Percentiles rank a stretch among this genome's conserved stretches.
Evolutionary conservation across 1,139 yeast species (phyloP).

Genomic region (Pichia sp.): DNA sequence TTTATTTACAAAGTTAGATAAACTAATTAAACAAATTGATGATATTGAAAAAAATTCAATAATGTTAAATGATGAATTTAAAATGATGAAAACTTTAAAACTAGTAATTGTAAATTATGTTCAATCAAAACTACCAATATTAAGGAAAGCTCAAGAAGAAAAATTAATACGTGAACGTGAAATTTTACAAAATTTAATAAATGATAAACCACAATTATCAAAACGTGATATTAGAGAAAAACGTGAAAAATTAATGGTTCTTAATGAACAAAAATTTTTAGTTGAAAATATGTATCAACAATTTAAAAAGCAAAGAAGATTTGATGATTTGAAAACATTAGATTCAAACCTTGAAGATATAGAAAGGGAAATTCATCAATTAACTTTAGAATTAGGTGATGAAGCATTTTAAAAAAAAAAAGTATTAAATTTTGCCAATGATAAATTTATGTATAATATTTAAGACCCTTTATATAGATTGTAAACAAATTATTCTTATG

Average conservation of each 20-base stretch:
- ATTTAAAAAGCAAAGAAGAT: slow-evolving; percentile 60
- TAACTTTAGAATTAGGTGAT: slow-evolving; percentile 57
- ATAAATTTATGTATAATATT: too few relatives aligned
- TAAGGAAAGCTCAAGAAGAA: slow-evolving; percentile 34
- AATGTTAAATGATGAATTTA: slow-evolving; percentile 23
- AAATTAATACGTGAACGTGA: slow-evolving; percentile 15
- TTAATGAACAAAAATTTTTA: slow-evolving; percentile 75
- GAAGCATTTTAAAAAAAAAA: slow-evolving; percentile 40
- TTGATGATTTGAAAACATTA: slow-evolving; percentile 68
- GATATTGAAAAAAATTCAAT: slow-evolving; percentile 10
- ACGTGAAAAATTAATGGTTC: slow-evolving; percentile 76
- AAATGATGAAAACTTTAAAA: slow-evolving; percentile 42
- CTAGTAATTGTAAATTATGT: slow-evolving; percentile 43
- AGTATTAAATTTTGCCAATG: not conserved
- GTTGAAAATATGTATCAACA: slow-evolving; percentile 58
- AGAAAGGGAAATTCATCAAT: slow-evolving; percentile 40
- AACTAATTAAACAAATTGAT: slow-evolving; percentile 18
- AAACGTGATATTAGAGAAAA: slow-evolving; percentile 51
- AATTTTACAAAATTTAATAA: slow-evolving; percentile 8
- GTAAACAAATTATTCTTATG: too few relatives aligned
- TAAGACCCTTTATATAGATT: not conserved
- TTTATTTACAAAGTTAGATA: slow-evolving; percentile 20
- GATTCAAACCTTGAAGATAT: slow-evolving; percentile 57
- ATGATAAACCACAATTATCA: slow-evolving; percentile 32
- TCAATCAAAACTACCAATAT: slow-evolving; percentile 49